Conservation (phyloP, 2,329 filamentous ascomycete genomes). For the Cadophora sp. region DNA sequence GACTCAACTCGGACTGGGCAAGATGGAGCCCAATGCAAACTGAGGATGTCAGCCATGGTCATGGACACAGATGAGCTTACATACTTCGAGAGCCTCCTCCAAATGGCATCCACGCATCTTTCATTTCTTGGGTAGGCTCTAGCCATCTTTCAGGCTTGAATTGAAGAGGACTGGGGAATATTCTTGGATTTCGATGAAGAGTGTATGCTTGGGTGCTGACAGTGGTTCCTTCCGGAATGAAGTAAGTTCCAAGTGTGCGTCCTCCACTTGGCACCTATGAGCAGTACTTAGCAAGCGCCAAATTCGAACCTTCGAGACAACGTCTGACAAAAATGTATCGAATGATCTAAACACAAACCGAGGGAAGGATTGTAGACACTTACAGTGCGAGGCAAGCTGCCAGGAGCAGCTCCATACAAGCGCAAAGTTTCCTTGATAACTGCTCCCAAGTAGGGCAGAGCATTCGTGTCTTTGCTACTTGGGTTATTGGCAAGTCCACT, state of each 20-base stretch:
- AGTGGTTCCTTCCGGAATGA: conserved; percentile 44
- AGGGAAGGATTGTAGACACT: neutral
- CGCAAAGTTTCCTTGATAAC: conserved; percentile 47
- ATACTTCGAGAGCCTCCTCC: conserved; percentile 56
- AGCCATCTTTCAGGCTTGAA: conserved; percentile 51
- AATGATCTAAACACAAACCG: neutral
- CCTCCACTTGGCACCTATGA: conserved; percentile 38
- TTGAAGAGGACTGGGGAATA: conserved; percentile 44
- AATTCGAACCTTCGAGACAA: no score
- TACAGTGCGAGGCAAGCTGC: conserved; percentile 40
- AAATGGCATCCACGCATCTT: conserved; percentile 58
- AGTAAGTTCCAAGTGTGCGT: conserved; percentile 41
- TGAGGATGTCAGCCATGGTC: conserved; percentile 25
- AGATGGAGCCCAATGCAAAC: conserved; percentile 63
- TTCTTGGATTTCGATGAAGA: conserved; percentile 46
- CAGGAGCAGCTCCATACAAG: conserved; percentile 45
- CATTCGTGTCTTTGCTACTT: conserved; percentile 20
- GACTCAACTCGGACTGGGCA: conserved; percentile 60
- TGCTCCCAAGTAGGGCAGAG: conserved; percentile 43
- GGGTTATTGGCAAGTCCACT: conserved; percentile 14
- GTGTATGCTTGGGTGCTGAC: conserved; percentile 48
- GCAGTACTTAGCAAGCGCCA: neutral
- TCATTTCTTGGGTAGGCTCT: conserved; percentile 48
- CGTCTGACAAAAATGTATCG: neutral
- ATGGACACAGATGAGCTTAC: neutral